A percentile compares a stretch with the other conserved stretches of the same genome.
These are phyloP conservation scores for Aspergillus cristatus DNA, from an alignment of 495 filamentous ascomycete genomes.

Conservation along the genomic window DNA sequence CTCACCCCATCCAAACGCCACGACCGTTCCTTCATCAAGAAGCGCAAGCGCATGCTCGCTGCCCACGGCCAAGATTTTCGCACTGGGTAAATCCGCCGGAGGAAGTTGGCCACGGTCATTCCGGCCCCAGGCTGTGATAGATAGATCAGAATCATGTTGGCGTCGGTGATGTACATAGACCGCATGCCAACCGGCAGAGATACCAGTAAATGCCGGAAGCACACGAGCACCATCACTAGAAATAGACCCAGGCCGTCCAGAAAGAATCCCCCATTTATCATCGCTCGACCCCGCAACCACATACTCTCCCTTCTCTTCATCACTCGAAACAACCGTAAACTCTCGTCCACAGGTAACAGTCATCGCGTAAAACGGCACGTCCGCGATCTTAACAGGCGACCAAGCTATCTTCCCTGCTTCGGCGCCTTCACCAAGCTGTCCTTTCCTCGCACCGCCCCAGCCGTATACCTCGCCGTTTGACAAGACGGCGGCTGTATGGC, in stretches of 20 bases:
- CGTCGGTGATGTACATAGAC: conserved; percentile 51
- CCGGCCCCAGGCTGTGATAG: conserved; percentile 51
- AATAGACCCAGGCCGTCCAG: conserved; percentile 19
- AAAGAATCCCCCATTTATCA: conserved; percentile 55
- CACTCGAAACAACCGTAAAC: conserved; percentile 63
- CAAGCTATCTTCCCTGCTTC: conserved; percentile 36
- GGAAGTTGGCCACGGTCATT: conserved; percentile 76
- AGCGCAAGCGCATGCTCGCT: conserved; percentile 79
- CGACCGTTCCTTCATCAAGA: conserved; percentile 46
- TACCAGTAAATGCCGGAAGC: conserved; percentile 13
- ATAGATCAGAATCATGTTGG: not conserved
- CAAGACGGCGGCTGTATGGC: conserved; percentile 65
- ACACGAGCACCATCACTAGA: conserved; percentile 10
- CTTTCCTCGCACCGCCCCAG: conserved; percentile 80
- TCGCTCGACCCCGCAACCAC: conserved; percentile 49
- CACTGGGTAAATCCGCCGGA: conserved; percentile 42
- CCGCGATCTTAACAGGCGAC: conserved; percentile 49
- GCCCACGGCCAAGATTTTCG: conserved; percentile 59
- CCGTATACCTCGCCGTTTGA: conserved; percentile 71
- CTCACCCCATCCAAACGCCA: conserved; percentile 92
- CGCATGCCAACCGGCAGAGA: conserved; percentile 73
- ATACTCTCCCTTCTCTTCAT: conserved; percentile 43
- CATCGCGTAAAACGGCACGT: conserved; percentile 41
- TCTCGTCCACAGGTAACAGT: conserved; percentile 68
- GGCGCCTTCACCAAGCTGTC: conserved; percentile 56